Evolutionary conservation across 371 early-diverging fungal genomes (phyloP).

Genomic region (Syncephalastrum contaminatum): DNA sequence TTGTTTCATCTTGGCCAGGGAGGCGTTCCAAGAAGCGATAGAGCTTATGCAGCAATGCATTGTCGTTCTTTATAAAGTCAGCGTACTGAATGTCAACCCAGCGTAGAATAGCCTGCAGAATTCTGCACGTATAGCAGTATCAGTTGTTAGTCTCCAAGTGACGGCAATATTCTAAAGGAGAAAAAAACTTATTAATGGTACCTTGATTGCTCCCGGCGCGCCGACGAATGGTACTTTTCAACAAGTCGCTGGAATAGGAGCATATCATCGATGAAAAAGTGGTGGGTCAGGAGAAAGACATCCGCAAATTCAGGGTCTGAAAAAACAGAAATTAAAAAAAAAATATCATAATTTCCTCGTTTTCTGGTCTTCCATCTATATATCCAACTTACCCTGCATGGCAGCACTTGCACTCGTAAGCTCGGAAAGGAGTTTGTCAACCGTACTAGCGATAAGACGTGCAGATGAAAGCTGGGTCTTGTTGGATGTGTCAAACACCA

Average conservation of each 20-base stretch:
- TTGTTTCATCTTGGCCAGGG: slow-evolving; percentile 17
- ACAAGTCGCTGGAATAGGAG: slow-evolving; percentile 55
- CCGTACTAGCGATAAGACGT: no score
- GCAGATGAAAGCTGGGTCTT: no score
- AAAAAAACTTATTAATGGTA: no score
- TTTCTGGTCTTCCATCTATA: no score
- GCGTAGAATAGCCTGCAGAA: slow-evolving; percentile 56
- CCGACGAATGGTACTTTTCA: slow-evolving; percentile 47
- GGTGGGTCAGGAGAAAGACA: slow-evolving; percentile 52
- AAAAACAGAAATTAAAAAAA: not conserved
- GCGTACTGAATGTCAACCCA: slow-evolving; percentile 64
- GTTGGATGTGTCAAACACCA: no score
- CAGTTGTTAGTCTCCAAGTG: not conserved
- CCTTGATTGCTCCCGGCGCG: slow-evolving; percentile 9
- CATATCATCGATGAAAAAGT: slow-evolving; percentile 54
- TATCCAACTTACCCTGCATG: no score
- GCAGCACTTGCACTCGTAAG: no score
- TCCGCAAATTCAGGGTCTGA: slow-evolving; percentile 69
- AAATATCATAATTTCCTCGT: no score
- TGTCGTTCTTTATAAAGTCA: slow-evolving; percentile 49
- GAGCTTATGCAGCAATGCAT: slow-evolving; percentile 25
- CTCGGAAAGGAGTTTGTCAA: no score
- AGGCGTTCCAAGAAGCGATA: slow-evolving; percentile 19
- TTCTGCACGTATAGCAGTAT: slow-evolving; percentile 23
- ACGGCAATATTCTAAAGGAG: no score